phyloP scores from a whole-genome alignment of 768 basidiomycete genomes.

The Filobasidium floriforme region DNA sequence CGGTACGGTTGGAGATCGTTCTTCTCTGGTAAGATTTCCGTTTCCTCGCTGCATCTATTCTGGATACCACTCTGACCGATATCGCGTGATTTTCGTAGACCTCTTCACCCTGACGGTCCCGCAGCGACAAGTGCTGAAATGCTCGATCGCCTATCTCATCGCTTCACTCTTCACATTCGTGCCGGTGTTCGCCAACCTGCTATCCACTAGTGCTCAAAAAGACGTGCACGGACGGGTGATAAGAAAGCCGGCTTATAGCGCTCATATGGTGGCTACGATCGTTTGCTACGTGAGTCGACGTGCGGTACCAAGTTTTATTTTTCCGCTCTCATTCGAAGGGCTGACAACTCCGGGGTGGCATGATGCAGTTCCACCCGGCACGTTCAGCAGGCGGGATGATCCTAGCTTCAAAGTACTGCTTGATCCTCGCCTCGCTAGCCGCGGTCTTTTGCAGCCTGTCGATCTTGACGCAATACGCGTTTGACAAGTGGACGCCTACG shows the following conservation, averaged over 20 bases:
- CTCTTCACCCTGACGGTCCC: background rate
- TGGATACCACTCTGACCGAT: background rate
- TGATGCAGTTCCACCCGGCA: constrained; percentile 78
- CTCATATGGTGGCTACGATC: constrained; percentile 80
- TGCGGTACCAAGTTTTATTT: background rate
- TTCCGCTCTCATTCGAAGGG: background rate
- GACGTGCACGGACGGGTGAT: constrained; percentile 42
- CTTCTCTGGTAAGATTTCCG: background rate
- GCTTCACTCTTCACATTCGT: constrained; percentile 89
- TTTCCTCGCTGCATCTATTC: background rate
- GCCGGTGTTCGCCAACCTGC: constrained; percentile 56
- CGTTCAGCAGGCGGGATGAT: constrained; percentile 89
- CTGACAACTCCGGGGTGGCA: too few species aligned
- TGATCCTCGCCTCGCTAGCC: constrained; percentile 55
- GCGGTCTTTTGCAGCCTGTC: constrained; percentile 65
- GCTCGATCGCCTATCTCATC: constrained; percentile 79
- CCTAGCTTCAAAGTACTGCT: constrained; percentile 75
- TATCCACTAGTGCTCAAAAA: constrained; percentile 51
- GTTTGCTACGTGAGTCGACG: constrained; percentile 61
- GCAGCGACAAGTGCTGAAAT: constrained; percentile 64
- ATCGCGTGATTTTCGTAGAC: background rate
- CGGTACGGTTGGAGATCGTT: too few species aligned
- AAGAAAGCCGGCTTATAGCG: constrained; percentile 60
- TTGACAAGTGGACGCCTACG: constrained; percentile 50
- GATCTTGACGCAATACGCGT: constrained; percentile 70